Conservation (phyloP, 2,329 filamentous ascomycete species). For the Aschersonia sp. region DNA sequence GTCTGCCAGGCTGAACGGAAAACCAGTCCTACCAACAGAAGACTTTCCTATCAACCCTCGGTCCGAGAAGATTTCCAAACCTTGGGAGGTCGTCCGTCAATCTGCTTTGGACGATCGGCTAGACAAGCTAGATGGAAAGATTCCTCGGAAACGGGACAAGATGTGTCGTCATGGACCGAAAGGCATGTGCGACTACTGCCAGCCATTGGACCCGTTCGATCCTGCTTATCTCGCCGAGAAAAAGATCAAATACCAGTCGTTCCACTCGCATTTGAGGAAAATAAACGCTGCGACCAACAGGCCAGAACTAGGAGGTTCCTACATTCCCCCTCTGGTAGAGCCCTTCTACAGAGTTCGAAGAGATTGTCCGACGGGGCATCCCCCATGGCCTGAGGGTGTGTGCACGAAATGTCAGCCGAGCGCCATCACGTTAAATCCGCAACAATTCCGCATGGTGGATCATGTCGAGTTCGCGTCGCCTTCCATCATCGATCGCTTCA, state of each 20-base stretch:
- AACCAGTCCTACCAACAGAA: slow-evolving; percentile 55
- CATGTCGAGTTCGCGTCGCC: slow-evolving; percentile 91
- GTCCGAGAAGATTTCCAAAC: slow-evolving; percentile 32
- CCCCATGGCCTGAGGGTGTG: slow-evolving; percentile 88
- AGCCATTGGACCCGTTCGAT: slow-evolving; percentile 89
- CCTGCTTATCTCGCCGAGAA: slow-evolving; percentile 79
- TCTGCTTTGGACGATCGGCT: slow-evolving; percentile 74
- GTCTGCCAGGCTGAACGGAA: slow-evolving; percentile 63
- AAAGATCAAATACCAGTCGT: slow-evolving; percentile 97
- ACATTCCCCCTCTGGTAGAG: slow-evolving; percentile 87
- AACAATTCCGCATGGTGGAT: slow-evolving; percentile 92
- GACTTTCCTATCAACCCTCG: slow-evolving; percentile 56
- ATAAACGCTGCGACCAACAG: slow-evolving; percentile 95
- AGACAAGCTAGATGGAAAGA: slow-evolving; percentile 84
- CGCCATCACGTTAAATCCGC: slow-evolving; percentile 86
- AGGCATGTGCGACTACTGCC: slow-evolving; percentile 99
- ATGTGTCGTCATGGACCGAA: slow-evolving; percentile 95
- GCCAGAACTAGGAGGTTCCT: slow-evolving; percentile 82
- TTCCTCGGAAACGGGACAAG: slow-evolving; percentile 60
- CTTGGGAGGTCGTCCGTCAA: slow-evolving; percentile 82
- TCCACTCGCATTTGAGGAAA: slow-evolving; percentile 88
- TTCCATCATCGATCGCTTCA: slow-evolving; percentile 71
- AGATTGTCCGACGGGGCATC: slow-evolving; percentile 85
- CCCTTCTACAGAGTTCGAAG: slow-evolving; percentile 81
- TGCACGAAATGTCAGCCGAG: slow-evolving; percentile 97